Conservation (phyloP, 2,329 filamentous ascomycete genomes). For the Moelleriella libera region DNA sequence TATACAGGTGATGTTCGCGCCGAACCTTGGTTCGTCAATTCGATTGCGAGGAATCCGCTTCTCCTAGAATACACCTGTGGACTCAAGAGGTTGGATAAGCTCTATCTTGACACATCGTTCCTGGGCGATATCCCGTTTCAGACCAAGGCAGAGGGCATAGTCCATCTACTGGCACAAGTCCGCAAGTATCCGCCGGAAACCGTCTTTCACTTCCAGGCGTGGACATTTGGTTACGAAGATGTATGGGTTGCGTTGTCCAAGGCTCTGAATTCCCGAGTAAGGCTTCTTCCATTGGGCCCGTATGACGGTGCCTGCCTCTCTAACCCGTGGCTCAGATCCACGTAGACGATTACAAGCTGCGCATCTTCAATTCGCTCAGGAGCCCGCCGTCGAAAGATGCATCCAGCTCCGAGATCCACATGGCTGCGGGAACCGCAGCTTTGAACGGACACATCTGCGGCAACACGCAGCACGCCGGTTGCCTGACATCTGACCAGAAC, state of each 20-base stretch:
- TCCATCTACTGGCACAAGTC: slow-evolving; percentile 59
- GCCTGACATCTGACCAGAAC: slow-evolving; percentile 48
- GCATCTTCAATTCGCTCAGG: slow-evolving; percentile 54
- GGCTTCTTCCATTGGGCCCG: neutral
- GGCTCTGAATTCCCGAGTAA: slow-evolving; percentile 49
- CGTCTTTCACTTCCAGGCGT: slow-evolving; percentile 70
- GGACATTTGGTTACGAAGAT: slow-evolving; percentile 86
- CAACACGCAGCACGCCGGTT: slow-evolving; percentile 56
- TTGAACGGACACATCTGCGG: slow-evolving; percentile 64
- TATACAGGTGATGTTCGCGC: slow-evolving; percentile 85
- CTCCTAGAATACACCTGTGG: slow-evolving; percentile 61
- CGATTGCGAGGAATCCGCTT: slow-evolving; percentile 54
- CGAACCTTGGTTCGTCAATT: slow-evolving; percentile 75
- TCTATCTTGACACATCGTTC: slow-evolving; percentile 86
- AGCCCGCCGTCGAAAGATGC: slow-evolving; percentile 24
- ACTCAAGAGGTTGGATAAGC: slow-evolving; percentile 54
- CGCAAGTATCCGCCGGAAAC: slow-evolving; percentile 56
- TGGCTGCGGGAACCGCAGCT: slow-evolving; percentile 46
- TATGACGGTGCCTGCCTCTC: neutral
- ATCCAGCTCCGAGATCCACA: slow-evolving; percentile 24
- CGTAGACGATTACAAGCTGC: slow-evolving; percentile 66
- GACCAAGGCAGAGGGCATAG: slow-evolving; percentile 59
- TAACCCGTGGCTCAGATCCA: slow-evolving; percentile 42
- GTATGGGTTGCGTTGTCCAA: slow-evolving; percentile 75
- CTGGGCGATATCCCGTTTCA: slow-evolving; percentile 31